Conservation (phyloP, 495 filamentous ascomycete genomes). For the Lophiostoma macrostomum region DNA sequence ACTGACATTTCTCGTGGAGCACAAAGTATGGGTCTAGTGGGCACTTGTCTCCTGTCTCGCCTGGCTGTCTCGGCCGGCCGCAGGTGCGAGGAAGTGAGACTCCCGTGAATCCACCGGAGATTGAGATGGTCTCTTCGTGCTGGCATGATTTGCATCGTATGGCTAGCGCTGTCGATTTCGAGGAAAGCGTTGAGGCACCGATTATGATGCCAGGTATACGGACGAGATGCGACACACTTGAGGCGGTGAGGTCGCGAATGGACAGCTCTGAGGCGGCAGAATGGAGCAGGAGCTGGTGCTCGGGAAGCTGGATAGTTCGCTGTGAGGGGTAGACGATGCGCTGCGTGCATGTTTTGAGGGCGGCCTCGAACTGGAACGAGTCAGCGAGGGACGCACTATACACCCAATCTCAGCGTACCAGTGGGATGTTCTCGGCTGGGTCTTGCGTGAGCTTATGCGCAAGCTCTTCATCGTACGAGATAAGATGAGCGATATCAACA, state of each 20-base stretch:
- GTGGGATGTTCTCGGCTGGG: constrained; percentile 86
- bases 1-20: constrained; percentile 87
- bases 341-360: constrained; percentile 85
- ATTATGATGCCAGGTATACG: constrained; percentile 97
- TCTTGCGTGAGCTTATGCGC: constrained; percentile 88
- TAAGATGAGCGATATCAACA: constrained; percentile 92
- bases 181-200: constrained; percentile 92
- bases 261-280: constrained; percentile 86
- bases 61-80: constrained; percentile 56
- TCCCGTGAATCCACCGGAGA: constrained; percentile 82
- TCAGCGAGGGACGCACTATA: constrained; percentile 16
- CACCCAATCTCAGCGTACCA: constrained; percentile 54
- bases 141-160: constrained; percentile 89
- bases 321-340: constrained; percentile 83
- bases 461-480: constrained; percentile 94
- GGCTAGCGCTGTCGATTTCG: constrained; percentile 82
- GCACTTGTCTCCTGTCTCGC: constrained; percentile 65
- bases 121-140: constrained; percentile 64
- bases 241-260: constrained; percentile 89
- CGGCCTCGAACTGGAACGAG: constrained; percentile 73
- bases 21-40: constrained; percentile 95
- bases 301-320: constrained; percentile 65
- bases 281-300: constrained; percentile 95
- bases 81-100: constrained; percentile 80
- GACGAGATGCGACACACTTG: constrained; percentile 90